A percentile compares a stretch with the other conserved stretches of the same genome.
Evolutionary conservation across 148 eudicot genomes (phyloP).

Genomic region (Rhododendron ferrugineum): DNA sequence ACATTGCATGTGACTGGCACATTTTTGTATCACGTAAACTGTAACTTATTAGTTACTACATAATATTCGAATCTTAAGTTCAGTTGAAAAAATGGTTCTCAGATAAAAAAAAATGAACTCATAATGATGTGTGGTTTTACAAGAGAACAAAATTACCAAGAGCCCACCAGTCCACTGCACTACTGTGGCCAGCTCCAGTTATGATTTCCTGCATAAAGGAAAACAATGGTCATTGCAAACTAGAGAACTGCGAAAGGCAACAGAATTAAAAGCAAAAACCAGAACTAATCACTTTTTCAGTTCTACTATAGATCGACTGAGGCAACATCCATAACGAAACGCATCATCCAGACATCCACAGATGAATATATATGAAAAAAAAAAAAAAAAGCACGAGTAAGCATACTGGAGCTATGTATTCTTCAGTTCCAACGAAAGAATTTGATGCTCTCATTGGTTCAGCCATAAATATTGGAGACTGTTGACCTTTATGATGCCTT

Average conservation of each 20-base stretch:
- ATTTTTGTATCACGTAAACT: background rate
- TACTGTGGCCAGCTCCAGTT: conserved; percentile 89
- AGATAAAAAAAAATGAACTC: background rate
- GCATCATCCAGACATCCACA: background rate
- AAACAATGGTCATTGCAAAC: background rate
- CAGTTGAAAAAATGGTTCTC: background rate
- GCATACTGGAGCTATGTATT: conserved; percentile 97
- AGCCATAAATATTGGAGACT: conserved; percentile 81
- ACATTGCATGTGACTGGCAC: background rate
- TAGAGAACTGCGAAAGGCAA: background rate
- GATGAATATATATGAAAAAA: background rate
- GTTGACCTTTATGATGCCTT: conserved; percentile 57
- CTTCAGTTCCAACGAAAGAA: conserved; percentile 99
- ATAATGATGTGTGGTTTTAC: background rate
- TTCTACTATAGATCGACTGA: background rate
- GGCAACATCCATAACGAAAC: background rate
- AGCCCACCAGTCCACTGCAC: conserved; percentile 99
- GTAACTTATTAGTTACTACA: background rate
- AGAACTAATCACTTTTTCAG: background rate
- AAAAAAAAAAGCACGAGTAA: background rate
- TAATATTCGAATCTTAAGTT: background rate
- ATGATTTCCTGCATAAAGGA: conserved; percentile 66
- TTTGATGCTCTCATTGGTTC: conserved; percentile 98
- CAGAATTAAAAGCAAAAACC: background rate
- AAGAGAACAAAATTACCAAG: conserved; percentile 51